phyloP scores from a whole-genome alignment of 2,329 filamentous ascomycete genomes.

The Phaeosphaeriaceae sp. region DNA sequence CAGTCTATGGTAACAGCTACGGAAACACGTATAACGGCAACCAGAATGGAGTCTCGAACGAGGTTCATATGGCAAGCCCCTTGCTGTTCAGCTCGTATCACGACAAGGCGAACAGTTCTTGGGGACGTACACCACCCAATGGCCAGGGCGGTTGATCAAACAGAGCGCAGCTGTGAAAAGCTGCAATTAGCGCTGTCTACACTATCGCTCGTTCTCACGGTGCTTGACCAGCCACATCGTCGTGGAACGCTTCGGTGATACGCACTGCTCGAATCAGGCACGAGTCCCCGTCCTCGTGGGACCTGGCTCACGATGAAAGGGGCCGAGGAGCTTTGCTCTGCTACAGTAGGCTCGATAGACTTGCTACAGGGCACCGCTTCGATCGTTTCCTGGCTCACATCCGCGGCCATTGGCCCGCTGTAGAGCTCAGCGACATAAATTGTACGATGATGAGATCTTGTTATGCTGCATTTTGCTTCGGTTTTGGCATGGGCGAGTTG shows the following conservation, averaged over 20 bases:
- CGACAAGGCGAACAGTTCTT: conserved; percentile 37
- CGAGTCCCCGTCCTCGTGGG: background rate
- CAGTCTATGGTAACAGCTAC: conserved; percentile 30
- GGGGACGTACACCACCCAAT: conserved; percentile 45
- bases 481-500: background rate
- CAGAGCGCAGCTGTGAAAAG: background rate
- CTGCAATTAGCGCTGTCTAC: background rate
- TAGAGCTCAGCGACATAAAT: background rate
- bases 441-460: background rate
- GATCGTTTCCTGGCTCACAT: background rate
- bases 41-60: conserved; percentile 23
- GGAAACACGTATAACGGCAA: conserved; percentile 23
- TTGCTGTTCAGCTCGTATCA: conserved; percentile 52
- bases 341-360: background rate
- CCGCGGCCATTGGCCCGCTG: background rate
- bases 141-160: conserved; percentile 47
- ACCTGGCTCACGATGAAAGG: background rate
- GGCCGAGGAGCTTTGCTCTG: background rate
- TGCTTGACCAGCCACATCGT: background rate
- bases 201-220: background rate
- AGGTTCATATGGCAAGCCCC: conserved; percentile 47
- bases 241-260: background rate
- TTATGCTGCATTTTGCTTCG: background rate
- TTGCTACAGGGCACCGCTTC: background rate
- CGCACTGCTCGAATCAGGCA: background rate